Conservation (phyloP, 805 yeast species). For the Nakazawaea holstii region DNA sequence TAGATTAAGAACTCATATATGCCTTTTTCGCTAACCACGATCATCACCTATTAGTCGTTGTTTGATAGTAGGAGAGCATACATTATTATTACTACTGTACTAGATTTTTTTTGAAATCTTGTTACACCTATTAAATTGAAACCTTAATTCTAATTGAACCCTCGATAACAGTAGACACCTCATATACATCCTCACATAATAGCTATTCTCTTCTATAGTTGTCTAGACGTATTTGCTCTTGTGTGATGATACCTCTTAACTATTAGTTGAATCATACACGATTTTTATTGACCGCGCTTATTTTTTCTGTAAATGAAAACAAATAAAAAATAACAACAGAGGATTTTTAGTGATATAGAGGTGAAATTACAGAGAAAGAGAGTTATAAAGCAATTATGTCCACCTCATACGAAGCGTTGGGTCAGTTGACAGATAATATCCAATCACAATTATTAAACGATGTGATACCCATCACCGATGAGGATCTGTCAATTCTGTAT, state of each 20-base stretch:
- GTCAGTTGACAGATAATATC: neutral
- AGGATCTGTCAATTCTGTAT: neutral
- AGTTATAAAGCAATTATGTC: neutral
- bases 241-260: too few species aligned
- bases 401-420: neutral
- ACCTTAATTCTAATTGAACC: too few species aligned
- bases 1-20: conserved; percentile 5
- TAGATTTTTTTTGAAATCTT: neutral
- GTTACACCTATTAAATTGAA: too few species aligned
- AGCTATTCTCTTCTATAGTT: too few species aligned
- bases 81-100: neutral
- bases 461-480: neutral
- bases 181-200: too few species aligned
- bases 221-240: too few species aligned
- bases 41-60: conserved; percentile 9
- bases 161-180: too few species aligned
- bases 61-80: conserved; percentile 13
- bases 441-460: neutral
- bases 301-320: too few species aligned
- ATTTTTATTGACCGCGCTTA: too few species aligned
- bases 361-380: neutral
- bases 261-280: too few species aligned
- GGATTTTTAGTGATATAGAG: neutral
- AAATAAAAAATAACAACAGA: too few species aligned
- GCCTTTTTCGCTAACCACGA: conserved; percentile 14